Evolutionary conservation across 305 asterid species (phyloP).

Genomic region (Stenogyne calaminthoides): DNA sequence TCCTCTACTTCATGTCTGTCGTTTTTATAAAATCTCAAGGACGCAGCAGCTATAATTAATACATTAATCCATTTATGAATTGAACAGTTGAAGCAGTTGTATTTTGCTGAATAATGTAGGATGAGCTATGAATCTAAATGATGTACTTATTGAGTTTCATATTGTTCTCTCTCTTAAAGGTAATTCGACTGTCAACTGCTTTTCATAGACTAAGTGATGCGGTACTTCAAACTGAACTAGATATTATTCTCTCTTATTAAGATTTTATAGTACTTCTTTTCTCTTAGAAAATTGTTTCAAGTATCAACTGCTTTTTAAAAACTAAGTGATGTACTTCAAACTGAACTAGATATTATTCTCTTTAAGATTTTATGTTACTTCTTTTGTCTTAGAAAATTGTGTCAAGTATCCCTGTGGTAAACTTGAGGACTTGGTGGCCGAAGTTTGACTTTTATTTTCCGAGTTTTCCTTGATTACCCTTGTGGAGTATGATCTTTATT

Average conservation of each 20-base stretch:
- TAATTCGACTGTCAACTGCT: background rate
- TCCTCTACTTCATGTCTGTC: constrained; percentile 6
- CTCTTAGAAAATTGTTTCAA: background rate
- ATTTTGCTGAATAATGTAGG: background rate
- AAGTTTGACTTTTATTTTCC: constrained; percentile 8
- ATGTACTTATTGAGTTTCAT: constrained; percentile 1
- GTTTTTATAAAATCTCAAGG: constrained; percentile 6
- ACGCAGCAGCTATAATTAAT: constrained; percentile 10
- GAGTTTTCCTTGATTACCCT: constrained; percentile 6
- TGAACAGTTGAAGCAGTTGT: background rate
- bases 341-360: background rate
- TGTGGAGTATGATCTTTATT: background rate
- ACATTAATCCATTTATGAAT: background rate
- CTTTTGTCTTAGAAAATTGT: background rate
- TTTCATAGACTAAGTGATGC: no score
- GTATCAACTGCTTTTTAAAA: background rate
- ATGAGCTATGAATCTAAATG: background rate
- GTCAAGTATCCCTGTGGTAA: background rate
- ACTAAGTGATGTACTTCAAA: background rate
- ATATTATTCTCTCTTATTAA: background rate
- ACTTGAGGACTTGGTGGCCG: background rate
- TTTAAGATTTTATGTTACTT: constrained; percentile 8
- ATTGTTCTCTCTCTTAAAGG: background rate
- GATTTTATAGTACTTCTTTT: constrained; percentile 4
- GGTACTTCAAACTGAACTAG: background rate